Evolutionary conservation across 1,284 basidiomycete genomes (phyloP).

Genomic region (Violaceomyces palustris): DNA sequence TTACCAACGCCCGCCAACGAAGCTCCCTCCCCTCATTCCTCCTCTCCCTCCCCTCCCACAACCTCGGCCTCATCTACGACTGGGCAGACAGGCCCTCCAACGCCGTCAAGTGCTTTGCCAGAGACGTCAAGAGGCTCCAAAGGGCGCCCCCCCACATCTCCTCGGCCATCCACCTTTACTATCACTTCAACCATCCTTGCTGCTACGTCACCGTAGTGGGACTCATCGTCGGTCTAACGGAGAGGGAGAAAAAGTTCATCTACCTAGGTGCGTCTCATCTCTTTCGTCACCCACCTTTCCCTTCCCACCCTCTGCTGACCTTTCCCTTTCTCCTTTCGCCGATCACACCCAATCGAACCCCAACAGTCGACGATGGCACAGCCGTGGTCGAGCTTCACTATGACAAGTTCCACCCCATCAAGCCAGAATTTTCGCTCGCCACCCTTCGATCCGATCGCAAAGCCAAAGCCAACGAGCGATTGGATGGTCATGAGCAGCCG

Average conservation of each 20-base stretch:
- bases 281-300: no score
- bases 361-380: constrained; percentile 29
- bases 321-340: no score
- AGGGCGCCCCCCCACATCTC: neutral
- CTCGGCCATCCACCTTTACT: constrained; percentile 8
- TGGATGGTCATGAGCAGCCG: no score
- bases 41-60: neutral
- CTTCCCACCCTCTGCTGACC: no score
- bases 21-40: neutral
- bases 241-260: constrained; percentile 18
- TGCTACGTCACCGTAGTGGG: constrained; percentile 18
- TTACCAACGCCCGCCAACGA: no score
- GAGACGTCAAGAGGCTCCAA: neutral
- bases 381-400: no score
- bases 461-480: no score
- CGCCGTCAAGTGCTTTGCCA: constrained; percentile 2
- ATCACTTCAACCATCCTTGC: constrained; percentile 13
- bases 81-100: neutral
- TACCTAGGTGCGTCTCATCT: constrained; percentile 15
- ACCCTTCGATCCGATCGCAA: no score
- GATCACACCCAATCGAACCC: no score
- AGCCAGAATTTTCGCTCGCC: no score
- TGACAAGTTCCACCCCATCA: no score
- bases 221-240: constrained; percentile 20
- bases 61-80: neutral